Percentiles rank a stretch among this genome's conserved stretches.
Conservation (phyloP, 2,329 filamentous ascomycete species). For the Fusarium vanettenii region DNA sequence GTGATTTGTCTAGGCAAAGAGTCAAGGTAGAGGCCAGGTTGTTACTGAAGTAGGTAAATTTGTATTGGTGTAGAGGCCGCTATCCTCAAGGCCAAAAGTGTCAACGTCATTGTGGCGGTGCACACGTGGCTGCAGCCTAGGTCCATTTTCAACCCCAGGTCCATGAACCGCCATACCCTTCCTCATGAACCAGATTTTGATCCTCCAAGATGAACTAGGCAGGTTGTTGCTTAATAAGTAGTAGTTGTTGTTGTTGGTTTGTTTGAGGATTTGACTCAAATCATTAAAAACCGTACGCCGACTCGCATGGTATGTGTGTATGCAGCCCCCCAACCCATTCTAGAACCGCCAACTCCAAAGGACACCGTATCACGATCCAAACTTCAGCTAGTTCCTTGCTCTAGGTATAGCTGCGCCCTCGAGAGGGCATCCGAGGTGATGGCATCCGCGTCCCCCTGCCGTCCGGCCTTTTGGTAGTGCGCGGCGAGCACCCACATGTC, state of each 20-base stretch:
- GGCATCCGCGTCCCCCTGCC: conserved; percentile 40
- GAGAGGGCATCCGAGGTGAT: conserved; percentile 48
- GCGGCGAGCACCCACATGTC: conserved; percentile 54
- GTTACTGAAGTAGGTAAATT: conserved; percentile 12
- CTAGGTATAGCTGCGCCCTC: conserved; percentile 47
- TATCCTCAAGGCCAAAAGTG: conserved; percentile 25
- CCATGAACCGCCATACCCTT: neutral
- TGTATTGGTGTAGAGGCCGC: conserved; percentile 21
- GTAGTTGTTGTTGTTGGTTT: neutral
- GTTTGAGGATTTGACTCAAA: neutral
- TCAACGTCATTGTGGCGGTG: conserved; percentile 59
- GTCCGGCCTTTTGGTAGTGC: conserved; percentile 48
- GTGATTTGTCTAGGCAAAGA: conserved; percentile 1
- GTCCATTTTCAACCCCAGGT: neutral
- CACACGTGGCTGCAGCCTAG: conserved; percentile 40
- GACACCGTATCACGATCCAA: conserved; percentile 1
- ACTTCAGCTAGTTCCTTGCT: conserved; percentile 32
- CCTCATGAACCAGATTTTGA: neutral
- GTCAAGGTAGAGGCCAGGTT: conserved; percentile 17
- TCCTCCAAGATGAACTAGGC: neutral
- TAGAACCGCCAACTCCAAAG: neutral
- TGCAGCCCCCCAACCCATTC: neutral
- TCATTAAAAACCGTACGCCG: neutral
- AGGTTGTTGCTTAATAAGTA: neutral
- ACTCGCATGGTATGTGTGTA: neutral